Evolutionary conservation across 2,329 filamentous ascomycete genomes (phyloP), one percentile per base, ranked within the genome.

Genomic region (Cordyceps fumosorosea): DNA sequence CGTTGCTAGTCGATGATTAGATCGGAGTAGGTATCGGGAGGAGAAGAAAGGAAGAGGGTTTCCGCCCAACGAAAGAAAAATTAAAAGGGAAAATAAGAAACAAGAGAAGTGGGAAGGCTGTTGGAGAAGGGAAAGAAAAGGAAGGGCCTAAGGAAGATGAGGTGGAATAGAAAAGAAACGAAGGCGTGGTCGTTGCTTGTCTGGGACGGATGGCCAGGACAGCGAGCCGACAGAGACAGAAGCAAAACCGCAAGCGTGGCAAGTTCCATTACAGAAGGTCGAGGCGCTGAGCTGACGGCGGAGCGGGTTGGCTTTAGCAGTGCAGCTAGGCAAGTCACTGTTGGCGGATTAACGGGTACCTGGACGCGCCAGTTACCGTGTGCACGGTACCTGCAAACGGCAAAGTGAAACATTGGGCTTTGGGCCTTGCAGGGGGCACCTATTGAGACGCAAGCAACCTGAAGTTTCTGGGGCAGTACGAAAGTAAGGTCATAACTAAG

Each of bases 221-320:
- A 34, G 32, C 32, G 32, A 34, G 32, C n/a, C 32, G 32, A 37
- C 11, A 51, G 29, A 32, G 51, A 55, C 59, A 56, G 44, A 56
- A 37, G 40, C 48, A 53, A 62, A 62, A 56, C 59, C 20, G 29
- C 29, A 56, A 62, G 52, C 51, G 59, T 62, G 59, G 44, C 51
- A 56, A 44, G 52, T 62, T 55, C 37, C 29, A 60, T 51, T 55
- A 61, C 42, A 52, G 42, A 53, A 52, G 26, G 51, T 44, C 16
- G 40, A 61, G 51, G 44, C 42, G 51, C 51, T 48, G 42, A 51
- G 52, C 51, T 62, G 59, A 56, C 59, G 24, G 44, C 32, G 44
- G 52, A 32, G 16, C 29, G 6, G 12, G 16, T 12, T 18, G 18
- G 26, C 18, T 56, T 20, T 12, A 22, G 10, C 8, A 40, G 40